These are phyloP conservation scores for Pseudofabraea citricarpa DNA, from an alignment of 2,329 filamentous ascomycete genomes.

Conservation along the genomic window DNA sequence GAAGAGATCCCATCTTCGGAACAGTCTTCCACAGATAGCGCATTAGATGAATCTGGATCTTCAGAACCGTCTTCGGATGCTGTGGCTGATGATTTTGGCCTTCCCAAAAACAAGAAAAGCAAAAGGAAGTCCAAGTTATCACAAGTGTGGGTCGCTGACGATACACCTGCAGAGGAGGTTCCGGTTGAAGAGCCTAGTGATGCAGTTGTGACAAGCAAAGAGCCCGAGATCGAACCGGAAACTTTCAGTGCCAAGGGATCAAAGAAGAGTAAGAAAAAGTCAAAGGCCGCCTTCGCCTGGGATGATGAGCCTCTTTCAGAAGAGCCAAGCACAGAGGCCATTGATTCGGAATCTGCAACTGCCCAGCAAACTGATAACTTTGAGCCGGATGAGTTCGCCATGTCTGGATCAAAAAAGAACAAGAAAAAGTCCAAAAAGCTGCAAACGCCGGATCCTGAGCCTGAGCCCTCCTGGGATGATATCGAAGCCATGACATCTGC, in stretches of 20 bases:
- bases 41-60: background rate
- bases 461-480: background rate
- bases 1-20: background rate
- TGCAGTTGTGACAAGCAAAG: too few relatives aligned
- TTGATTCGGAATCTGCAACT: background rate
- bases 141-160: constrained; percentile 8
- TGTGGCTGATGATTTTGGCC: background rate
- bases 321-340: background rate
- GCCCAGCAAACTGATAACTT: background rate
- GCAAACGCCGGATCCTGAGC: background rate
- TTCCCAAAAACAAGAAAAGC: constrained; percentile 4
- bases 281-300: background rate
- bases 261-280: constrained; percentile 4
- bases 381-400: background rate
- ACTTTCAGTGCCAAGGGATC: constrained; percentile 6
- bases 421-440: background rate
- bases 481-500: constrained; percentile 1
- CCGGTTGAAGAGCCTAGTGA: background rate
- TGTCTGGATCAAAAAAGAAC: background rate
- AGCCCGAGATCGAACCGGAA: too few relatives aligned
- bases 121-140: constrained; percentile 6
- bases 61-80: background rate
- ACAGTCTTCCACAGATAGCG: background rate
- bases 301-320: background rate
- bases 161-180: background rate